These are phyloP conservation scores for Endocarpon pusillum DNA, from an alignment of 495 filamentous ascomycete species.

Conservation along the genomic window DNA sequence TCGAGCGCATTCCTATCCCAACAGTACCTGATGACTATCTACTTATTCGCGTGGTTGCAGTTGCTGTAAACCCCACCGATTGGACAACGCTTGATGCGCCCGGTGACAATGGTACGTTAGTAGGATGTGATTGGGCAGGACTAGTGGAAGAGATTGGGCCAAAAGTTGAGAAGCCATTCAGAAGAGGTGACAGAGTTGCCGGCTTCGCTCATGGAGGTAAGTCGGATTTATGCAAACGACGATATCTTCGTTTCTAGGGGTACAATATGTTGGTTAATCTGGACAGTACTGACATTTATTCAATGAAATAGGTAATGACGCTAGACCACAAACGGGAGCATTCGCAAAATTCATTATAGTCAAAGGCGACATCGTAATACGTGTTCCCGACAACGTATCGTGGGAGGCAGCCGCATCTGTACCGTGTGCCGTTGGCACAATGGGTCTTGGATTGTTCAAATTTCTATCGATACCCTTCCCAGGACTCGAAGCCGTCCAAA, in stretches of 20 bases:
- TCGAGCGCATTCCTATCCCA: constrained; percentile 7
- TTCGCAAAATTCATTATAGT: constrained; percentile 35
- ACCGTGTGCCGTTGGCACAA: constrained; percentile 30
- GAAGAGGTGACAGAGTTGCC: constrained; percentile 33
- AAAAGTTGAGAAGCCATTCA: constrained; percentile 17
- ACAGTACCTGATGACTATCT: constrained; percentile 7
- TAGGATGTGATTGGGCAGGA: constrained; percentile 31
- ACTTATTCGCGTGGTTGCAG: constrained; percentile 6
- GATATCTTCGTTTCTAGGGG: too few relatives aligned
- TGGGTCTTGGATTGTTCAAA: constrained; percentile 19
- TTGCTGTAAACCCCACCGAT: constrained; percentile 12
- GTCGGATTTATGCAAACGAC: too few relatives aligned
- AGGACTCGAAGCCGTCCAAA: neutral
- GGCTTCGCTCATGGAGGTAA: constrained; percentile 33
- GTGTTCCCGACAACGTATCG: constrained; percentile 30
- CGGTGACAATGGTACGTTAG: constrained; percentile 1
- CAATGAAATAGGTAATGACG: too few relatives aligned
- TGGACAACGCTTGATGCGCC: constrained; percentile 3
- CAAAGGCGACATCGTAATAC: constrained; percentile 30
- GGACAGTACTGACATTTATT: too few relatives aligned
- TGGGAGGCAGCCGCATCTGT: constrained; percentile 36
- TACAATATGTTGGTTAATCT: too few relatives aligned
- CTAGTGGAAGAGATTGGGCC: constrained; percentile 34
- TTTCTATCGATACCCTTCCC: constrained; percentile 13
- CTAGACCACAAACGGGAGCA: constrained; percentile 27